phyloP scores from a whole-genome alignment of 345 rosid species.

The Mallotus nudiflorus region DNA sequence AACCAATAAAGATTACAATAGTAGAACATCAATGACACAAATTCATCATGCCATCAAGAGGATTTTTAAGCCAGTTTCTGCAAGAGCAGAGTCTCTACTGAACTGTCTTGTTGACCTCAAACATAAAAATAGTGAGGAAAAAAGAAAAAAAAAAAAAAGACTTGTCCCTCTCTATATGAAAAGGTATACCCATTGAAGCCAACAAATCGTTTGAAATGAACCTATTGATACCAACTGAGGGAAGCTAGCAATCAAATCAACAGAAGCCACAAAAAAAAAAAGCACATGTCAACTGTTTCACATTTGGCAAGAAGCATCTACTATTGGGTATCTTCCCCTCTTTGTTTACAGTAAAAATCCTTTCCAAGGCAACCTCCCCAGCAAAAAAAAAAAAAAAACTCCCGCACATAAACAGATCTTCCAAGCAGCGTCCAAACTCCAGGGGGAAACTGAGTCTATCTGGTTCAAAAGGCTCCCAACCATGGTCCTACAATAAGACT shows the following conservation, averaged over 20 bases:
- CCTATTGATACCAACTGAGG: too few species aligned
- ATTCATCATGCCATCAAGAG: neutral
- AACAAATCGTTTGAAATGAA: too few species aligned
- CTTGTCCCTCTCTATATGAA: too few species aligned
- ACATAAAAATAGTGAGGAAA: neutral
- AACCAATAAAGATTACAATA: neutral
- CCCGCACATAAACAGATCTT: neutral
- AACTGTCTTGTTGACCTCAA: neutral
- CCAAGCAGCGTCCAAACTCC: neutral
- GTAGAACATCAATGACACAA: neutral
- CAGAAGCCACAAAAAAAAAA: too few species aligned
- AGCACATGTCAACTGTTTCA: too few species aligned
- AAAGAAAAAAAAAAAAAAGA: too few species aligned
- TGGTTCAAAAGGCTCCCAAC: neutral
- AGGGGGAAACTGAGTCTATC: too few species aligned
- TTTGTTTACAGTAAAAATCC: neutral
- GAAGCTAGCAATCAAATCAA: too few species aligned
- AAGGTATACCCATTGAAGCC: too few species aligned
- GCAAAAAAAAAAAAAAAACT: neutral
- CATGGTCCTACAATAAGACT: neutral
- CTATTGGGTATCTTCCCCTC: neutral
- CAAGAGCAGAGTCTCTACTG: neutral
- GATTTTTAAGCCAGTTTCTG: neutral
- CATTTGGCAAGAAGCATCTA: neutral
- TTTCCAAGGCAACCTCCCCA: neutral